Evolutionary conservation across 441 rosid genomes (phyloP).

Genomic region (Aleurites moluccanus): DNA sequence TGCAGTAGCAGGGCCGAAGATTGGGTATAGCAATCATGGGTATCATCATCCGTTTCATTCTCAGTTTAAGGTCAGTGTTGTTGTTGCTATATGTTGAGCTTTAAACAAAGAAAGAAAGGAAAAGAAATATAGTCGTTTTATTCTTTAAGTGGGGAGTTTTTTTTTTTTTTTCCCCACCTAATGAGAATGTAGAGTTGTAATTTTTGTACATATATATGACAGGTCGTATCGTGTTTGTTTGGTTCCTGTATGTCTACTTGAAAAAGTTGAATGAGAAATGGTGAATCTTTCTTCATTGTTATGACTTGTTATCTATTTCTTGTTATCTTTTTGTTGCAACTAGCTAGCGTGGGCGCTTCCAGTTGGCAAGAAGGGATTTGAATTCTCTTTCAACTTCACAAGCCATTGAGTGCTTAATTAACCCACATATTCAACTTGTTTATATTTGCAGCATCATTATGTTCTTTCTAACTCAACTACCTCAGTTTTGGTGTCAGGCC

Average conservation of each 20-base stretch:
- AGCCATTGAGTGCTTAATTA: conserved; percentile 3
- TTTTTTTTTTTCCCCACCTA: conserved; percentile 25
- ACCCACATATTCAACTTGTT: background rate
- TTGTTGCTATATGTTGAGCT: conserved; percentile 38
- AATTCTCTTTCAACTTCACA: background rate
- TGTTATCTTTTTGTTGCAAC: background rate
- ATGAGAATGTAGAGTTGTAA: conserved; percentile 37
- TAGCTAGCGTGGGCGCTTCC: background rate
- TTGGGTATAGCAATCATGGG: conserved; percentile 82
- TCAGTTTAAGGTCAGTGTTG: conserved; percentile 99
- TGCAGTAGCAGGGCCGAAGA: conserved; percentile 51
- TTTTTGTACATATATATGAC: conserved; percentile 32
- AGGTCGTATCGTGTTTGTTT: background rate
- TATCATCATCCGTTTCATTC: conserved; percentile 95
- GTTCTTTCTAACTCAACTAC: background rate
- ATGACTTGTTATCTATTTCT: background rate
- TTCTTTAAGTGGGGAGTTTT: conserved; percentile 31
- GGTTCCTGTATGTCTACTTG: conserved; percentile 15
- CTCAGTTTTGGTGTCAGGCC: conserved; percentile 4
- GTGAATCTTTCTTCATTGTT: conserved; percentile 9
- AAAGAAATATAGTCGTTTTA: conserved; percentile 19
- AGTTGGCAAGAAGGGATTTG: background rate
- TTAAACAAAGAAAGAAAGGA: conserved; percentile 15
- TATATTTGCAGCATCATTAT: background rate
- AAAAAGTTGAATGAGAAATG: conserved; percentile 25